These are phyloP conservation scores for Stereum hirsutum DNA, from an alignment of 1,284 basidiomycete genomes.

Conservation along the genomic window DNA sequence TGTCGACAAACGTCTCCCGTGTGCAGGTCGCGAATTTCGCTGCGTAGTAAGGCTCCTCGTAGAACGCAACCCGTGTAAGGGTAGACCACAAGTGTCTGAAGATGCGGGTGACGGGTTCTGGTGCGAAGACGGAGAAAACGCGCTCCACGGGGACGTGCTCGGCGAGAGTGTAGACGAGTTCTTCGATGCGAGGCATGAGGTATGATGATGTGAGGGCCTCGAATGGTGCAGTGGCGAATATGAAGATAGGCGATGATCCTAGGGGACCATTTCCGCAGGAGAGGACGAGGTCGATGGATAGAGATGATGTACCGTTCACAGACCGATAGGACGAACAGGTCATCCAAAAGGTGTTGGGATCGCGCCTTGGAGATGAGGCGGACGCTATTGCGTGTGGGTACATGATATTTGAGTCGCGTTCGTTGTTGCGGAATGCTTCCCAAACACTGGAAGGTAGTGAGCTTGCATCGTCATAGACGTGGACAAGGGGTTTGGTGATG, in stretches of 20 bases:
- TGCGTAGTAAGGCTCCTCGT: conserved; percentile 47
- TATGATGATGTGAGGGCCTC: conserved; percentile 11
- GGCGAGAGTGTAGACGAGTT: conserved; percentile 16
- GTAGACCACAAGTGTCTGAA: conserved; percentile 43
- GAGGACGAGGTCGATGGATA: conserved; percentile 41
- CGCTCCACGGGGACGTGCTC: conserved; percentile 22
- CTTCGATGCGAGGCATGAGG: conserved; percentile 19
- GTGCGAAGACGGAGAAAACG: conserved; percentile 61
- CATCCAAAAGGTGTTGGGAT: conserved; percentile 52
- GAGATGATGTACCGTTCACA: not conserved
- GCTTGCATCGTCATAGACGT: conserved; percentile 18
- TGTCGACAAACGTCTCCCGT: conserved; percentile 25
- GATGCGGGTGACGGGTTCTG: conserved; percentile 31
- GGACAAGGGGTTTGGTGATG: conserved; percentile 13
- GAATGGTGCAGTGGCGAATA: conserved; percentile 20
- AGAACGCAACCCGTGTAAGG: conserved; percentile 27
- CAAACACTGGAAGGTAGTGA: conserved; percentile 27
- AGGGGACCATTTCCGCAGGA: conserved; percentile 44
- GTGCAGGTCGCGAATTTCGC: conserved; percentile 53
- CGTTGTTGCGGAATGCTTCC: conserved; percentile 27
- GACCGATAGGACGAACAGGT: conserved; percentile 23
- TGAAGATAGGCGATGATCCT: conserved; percentile 40
- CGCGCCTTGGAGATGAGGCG: conserved; percentile 2
- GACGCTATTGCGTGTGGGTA: conserved; percentile 33
- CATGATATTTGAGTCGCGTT: conserved; percentile 42